Percentiles rank a stretch among this genome's conserved stretches.
These are phyloP conservation scores for Boletus pseudopeckii DNA, from an alignment of 768 basidiomycete genomes.

Conservation along the genomic window DNA sequence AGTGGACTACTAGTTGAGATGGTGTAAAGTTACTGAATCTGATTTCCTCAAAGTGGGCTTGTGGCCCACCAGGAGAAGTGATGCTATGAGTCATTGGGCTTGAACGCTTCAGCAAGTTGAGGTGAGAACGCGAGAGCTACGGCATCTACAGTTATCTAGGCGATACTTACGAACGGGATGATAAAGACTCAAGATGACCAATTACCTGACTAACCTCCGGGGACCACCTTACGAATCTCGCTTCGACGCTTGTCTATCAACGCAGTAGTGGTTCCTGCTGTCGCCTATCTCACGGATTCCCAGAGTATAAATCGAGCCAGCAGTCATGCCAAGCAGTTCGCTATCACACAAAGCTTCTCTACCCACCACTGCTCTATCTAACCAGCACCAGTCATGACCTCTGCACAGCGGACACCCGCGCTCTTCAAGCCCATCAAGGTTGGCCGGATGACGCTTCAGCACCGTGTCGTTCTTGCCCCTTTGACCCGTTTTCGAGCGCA, in stretches of 20 bases:
- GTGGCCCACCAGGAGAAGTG: no score
- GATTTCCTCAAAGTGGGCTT: no score
- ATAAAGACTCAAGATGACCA: neutral
- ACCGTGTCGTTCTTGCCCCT: conserved; percentile 55
- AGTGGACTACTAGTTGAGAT: neutral
- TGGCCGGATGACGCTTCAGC: conserved; percentile 40
- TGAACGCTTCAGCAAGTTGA: neutral
- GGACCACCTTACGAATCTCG: neutral
- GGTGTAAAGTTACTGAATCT: neutral
- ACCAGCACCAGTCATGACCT: neutral
- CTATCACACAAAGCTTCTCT: neutral
- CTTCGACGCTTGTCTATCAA: neutral
- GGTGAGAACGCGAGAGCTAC: neutral
- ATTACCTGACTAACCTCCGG: neutral
- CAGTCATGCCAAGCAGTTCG: neutral
- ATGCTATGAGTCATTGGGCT: no score
- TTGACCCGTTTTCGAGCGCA: conserved; percentile 44
- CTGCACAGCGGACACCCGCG: neutral
- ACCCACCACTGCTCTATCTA: neutral
- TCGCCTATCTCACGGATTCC: neutral
- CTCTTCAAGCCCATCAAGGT: conserved; percentile 49
- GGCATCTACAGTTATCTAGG: neutral
- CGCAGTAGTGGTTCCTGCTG: no score
- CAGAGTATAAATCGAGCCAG: neutral
- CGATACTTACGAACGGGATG: neutral